These are phyloP conservation scores for Malus sylvestris DNA, from an alignment of 306 rosid species.

Conservation along the genomic window DNA sequence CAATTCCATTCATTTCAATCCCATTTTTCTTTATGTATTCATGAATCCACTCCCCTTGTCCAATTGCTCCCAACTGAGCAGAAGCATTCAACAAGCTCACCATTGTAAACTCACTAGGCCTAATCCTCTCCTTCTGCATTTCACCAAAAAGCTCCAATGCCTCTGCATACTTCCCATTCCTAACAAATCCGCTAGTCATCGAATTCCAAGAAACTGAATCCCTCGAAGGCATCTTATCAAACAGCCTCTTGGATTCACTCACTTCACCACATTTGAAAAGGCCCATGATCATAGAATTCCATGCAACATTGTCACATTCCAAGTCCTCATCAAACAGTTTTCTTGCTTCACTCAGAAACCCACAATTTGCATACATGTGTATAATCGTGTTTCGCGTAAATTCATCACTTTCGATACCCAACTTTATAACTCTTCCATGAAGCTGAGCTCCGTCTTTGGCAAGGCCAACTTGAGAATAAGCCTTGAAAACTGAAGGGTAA, in stretches of 20 bases:
- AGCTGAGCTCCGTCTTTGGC: constrained; percentile 70
- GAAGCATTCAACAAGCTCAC: constrained; percentile 83
- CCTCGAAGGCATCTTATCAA: constrained; percentile 54
- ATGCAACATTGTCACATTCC: constrained; percentile 59
- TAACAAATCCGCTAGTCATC: constrained; percentile 78
- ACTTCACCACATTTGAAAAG: constrained; percentile 68
- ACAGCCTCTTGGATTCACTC: constrained; percentile 53
- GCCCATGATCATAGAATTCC: constrained; percentile 77
- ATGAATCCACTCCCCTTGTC: constrained; percentile 77
- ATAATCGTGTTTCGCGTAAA: constrained; percentile 55
- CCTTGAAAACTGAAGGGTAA: constrained; percentile 85
- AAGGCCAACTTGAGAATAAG: constrained; percentile 57
- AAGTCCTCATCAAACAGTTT: constrained; percentile 39
- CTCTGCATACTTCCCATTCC: constrained; percentile 54
- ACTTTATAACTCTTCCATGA: constrained; percentile 63
- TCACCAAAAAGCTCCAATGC: constrained; percentile 52
- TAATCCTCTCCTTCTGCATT: constrained; percentile 50
- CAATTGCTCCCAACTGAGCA: constrained; percentile 74
- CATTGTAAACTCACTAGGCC: constrained; percentile 74
- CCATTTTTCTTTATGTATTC: constrained; percentile 45
- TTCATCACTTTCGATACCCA: constrained; percentile 48
- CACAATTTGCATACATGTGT: constrained; percentile 64
- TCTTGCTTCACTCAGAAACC: constrained; percentile 51
- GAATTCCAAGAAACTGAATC: constrained; percentile 66
- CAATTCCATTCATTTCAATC: constrained; percentile 56